Conservation (phyloP, 495 filamentous ascomycete species). For the Daldinia vernicosa region DNA sequence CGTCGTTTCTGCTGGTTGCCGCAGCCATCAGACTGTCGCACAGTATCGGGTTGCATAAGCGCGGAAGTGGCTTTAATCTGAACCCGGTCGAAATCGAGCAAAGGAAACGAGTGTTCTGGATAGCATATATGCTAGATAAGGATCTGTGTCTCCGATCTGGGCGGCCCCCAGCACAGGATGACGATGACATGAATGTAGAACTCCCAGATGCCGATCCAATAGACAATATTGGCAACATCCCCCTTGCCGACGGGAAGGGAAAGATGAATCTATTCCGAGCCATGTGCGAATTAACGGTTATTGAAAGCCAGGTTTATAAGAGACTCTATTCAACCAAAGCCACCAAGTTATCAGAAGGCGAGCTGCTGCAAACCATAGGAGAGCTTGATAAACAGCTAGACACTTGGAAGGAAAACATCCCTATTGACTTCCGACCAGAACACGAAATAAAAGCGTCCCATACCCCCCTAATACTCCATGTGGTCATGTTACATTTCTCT, state of each 20-base stretch:
- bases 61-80: constrained; percentile 88
- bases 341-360: constrained; percentile 89
- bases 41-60: constrained; percentile 94
- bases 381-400: constrained; percentile 93
- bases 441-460: constrained; percentile 92
- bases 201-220: constrained; percentile 89
- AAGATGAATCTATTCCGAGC: constrained; percentile 94
- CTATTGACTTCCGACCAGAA: constrained; percentile 92
- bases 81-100: constrained; percentile 93
- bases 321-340: constrained; percentile 92
- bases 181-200: constrained; percentile 98
- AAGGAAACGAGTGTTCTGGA: constrained; percentile 97
- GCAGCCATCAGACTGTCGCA: constrained; percentile 92
- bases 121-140: constrained; percentile 94
- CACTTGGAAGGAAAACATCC: constrained; percentile 95
- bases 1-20: constrained; percentile 91
- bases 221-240: constrained; percentile 93
- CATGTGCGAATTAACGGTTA: constrained; percentile 89
- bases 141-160: constrained; percentile 94
- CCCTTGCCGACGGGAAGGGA: constrained; percentile 85
- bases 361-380: constrained; percentile 93
- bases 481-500: constrained; percentile 92
- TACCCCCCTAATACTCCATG: constrained; percentile 87
- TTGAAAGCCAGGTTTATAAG: constrained; percentile 94
- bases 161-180: constrained; percentile 91